These are phyloP conservation scores for Cyclotella baltica DNA, from an alignment of 108 stramenopile genomes.

Conservation along the genomic window DNA sequence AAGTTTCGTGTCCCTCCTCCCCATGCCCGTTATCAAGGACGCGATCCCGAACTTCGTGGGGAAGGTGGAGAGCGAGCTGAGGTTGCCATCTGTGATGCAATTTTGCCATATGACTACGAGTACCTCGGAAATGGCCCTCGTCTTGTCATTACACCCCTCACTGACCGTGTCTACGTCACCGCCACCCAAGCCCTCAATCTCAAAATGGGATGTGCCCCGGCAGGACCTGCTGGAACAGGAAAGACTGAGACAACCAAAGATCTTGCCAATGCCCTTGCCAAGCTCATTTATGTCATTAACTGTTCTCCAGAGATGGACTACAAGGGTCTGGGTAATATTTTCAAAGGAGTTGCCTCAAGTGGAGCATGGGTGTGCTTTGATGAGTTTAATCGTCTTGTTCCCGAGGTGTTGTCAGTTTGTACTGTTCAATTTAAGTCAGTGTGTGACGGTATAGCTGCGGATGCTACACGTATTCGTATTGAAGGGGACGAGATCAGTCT, in stretches of 20 bases:
- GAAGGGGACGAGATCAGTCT: conserved; percentile 66
- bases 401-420: conserved; percentile 82
- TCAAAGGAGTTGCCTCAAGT: conserved; percentile 74
- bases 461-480: conserved; percentile 65
- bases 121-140: conserved; percentile 86
- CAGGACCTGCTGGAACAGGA: conserved; percentile 86
- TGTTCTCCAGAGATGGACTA: conserved; percentile 86
- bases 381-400: conserved; percentile 85
- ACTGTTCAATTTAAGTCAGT: conserved; percentile 88
- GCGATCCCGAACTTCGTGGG: conserved; percentile 69
- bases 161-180: conserved; percentile 86
- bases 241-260: conserved; percentile 90
- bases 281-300: conserved; percentile 87
- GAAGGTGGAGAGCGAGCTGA: conserved; percentile 71
- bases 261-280: conserved; percentile 77
- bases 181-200: conserved; percentile 88
- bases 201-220: conserved; percentile 87
- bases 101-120: conserved; percentile 85
- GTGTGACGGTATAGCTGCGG: conserved; percentile 82
- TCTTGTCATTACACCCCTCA: conserved; percentile 85
- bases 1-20: conserved; percentile 73
- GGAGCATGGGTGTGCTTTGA: conserved; percentile 85
- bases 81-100: conserved; percentile 82
- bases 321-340: conserved; percentile 74
- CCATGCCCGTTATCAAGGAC: conserved; percentile 56